Evolutionary conservation across 2,329 filamentous ascomycete genomes (phyloP), one percentile per base, ranked within the genome.

Genomic region (Pseudopyrenochaeta lycopersici): DNA sequence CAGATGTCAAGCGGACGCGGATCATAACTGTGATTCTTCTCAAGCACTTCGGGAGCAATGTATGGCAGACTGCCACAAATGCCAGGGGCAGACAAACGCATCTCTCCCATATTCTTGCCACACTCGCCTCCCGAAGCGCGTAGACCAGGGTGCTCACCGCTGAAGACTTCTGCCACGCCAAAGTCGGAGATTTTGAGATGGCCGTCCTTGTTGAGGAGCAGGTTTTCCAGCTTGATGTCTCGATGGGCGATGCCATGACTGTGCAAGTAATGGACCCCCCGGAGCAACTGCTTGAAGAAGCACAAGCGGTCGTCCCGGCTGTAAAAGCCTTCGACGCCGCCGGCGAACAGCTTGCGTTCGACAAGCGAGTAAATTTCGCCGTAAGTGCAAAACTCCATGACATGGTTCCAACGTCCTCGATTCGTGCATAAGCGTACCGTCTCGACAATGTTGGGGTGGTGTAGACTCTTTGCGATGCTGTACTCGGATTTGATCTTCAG

Each of bases 401-500:
- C 91, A 72, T 96, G 91, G 72, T 92, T 93, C 90, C 90, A 96
- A 33, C 89, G 87, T 29, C 85, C 86, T 63, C 88, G 85, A 63
- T 92, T 84, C 12, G 84, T 76, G 78, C 91, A 95, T 5, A 96
- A 81, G 27, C 88, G 86, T 49, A 92, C 78, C 0, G 91, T 93
- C 74, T 91, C 85, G 59, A 96, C 90, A 64, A 96, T 90, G 73
- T 96, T 96, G 45, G 92, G 91, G 71, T 96, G 92, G 66, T 92
- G 86, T 56, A 93, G 78, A 61, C 90, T 91, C 79, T 93, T 93
- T 55, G 90, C 90, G 61, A 96, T 92, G 74, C 88, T 91, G 78
- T 88, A 97, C 73, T 97, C 92, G 1, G 90, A 93, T 76, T 94
- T 96, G 79, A 96, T 90, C 80, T 96, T 95, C 76, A 91, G 89